Evolutionary conservation across 495 filamentous ascomycete genomes (phyloP), one percentile per base, ranked within the genome.

Genomic region (Aspergillus baeticus): DNA sequence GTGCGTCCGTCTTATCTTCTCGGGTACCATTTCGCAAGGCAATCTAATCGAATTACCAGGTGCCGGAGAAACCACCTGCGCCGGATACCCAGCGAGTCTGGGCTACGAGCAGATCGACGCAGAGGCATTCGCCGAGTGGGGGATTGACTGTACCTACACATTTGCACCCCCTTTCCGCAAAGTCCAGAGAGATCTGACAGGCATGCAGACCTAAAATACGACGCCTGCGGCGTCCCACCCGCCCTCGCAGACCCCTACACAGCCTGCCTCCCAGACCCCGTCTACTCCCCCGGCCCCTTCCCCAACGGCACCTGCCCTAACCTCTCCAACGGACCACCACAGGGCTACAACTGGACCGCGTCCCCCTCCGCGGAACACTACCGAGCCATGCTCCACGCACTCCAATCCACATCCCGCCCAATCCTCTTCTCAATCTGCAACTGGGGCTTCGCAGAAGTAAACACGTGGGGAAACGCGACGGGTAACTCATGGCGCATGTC

Each of bases 401-500:
- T 90, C 14, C 58, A 78, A 2, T 64, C 62, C 14, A 58, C 62
- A n/a, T 72, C 77, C 54, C 67, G 82, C 7, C 75, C 77, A 0
- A 89, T 91, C 41, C 65, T 87, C 13, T 91, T 83, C 68, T 83
- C 78, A 11, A 69, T 90, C 2, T 91, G 86, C 64, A 74, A 82
- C 43, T 87, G 85, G 85, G 86, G 86, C 23, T 59, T 77, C 3
- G 80, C 77, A 0, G 63, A 72, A 48, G 79, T 82, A 2, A 74
- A 79, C 37, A 56, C 59, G 2, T 86, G 83, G 81, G 84, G 77
- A 10, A 69, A 73, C 54, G 43, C 50, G 15, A 78, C 74, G 6
- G 81, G 75, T 11, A 76, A 79, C 37, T 80, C 74, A 4, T 86
- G 83, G 84, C 72, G 84, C 38, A 77, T 79, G 59, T 72, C 71